These are phyloP conservation scores for Chaetoceros tenuissimus DNA, from an alignment of 108 stramenopile species.

Conservation along the genomic window DNA sequence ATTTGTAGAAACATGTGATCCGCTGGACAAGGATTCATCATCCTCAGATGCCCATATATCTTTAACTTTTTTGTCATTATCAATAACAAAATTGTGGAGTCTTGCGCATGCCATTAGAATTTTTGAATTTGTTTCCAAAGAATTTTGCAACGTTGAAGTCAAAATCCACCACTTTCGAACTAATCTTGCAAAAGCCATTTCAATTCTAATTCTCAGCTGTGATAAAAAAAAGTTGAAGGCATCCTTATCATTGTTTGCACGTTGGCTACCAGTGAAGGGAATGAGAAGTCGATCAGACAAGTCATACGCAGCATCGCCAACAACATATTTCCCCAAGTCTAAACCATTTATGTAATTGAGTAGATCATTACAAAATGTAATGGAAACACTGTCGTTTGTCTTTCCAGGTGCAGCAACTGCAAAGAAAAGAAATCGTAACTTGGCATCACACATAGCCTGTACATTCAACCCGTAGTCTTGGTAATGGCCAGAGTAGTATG, in stretches of 20 bases:
- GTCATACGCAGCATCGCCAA: constrained; percentile 7
- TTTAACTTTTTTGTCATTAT: background rate
- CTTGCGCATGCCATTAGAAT: too few species aligned
- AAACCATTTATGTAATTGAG: too few species aligned
- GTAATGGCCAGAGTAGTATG: constrained; percentile 28
- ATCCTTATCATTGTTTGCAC: constrained; percentile 21
- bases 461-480: constrained; percentile 21
- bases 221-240: constrained; percentile 27
- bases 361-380: too few species aligned
- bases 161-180: constrained; percentile 4
- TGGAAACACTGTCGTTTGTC: too few species aligned
- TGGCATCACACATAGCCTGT: constrained; percentile 12
- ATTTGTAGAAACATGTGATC: too few species aligned
- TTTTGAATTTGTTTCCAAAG: background rate
- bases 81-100: background rate
- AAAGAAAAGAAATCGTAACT: constrained; percentile 16
- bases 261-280: constrained; percentile 11
- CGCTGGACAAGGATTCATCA: too few species aligned
- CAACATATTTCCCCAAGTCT: background rate
- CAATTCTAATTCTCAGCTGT: constrained; percentile 23
- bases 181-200: constrained; percentile 23
- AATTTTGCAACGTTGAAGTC: background rate
- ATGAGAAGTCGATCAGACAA: constrained; percentile 2
- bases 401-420: too few species aligned
- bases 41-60: too few species aligned